Conservation (phyloP, 1,139 yeast genomes). For the Saccharomyces hybrid region DNA sequence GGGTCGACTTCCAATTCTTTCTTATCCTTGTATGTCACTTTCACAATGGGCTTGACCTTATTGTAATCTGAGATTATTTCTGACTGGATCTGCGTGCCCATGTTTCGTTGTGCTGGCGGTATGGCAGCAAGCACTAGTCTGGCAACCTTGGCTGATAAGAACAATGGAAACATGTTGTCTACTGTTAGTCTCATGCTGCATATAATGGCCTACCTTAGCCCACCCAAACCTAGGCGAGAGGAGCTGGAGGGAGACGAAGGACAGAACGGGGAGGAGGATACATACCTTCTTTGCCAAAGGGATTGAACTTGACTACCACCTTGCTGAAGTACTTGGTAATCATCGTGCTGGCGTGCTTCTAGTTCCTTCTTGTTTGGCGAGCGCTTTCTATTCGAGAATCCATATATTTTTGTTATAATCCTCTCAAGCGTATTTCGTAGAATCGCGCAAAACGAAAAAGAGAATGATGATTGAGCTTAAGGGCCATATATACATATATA, state of each 20-base stretch:
- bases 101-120: constrained; percentile 57
- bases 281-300: constrained; percentile 58
- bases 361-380: background rate
- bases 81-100: constrained; percentile 43
- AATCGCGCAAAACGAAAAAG: background rate
- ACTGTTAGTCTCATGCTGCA: background rate
- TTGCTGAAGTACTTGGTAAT: constrained; percentile 78
- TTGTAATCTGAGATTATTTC: constrained; percentile 46
- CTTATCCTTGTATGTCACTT: constrained; percentile 80
- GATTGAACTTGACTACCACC: constrained; percentile 70
- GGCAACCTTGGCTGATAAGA: constrained; percentile 55
- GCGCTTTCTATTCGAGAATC: background rate
- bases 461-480: background rate
- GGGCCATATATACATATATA: background rate
- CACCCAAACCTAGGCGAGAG: background rate
- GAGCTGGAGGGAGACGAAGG: background rate
- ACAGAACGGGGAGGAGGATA: constrained; percentile 8
- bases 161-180: background rate
- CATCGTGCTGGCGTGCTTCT: constrained; percentile 37
- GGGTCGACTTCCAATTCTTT: constrained; percentile 66
- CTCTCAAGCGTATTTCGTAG: background rate
- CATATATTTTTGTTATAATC: background rate
- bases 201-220: background rate
- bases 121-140: constrained; percentile 73
- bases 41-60: constrained; percentile 48